Base-by-base conservation (phyloP, 345 rosid species). In the Eucalyptus pauciflora region DNA sequence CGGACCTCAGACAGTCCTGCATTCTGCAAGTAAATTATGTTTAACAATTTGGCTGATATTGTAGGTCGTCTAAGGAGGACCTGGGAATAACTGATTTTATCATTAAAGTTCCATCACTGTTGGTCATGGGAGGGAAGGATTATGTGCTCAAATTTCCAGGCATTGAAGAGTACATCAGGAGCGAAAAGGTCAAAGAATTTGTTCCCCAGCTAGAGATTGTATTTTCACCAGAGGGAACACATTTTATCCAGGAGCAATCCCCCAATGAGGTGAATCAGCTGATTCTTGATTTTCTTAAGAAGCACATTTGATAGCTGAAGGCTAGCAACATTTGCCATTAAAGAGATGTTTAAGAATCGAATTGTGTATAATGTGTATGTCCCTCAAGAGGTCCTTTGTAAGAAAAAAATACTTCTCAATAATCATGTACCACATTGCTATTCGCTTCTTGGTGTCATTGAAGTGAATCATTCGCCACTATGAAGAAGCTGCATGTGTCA, bases 101-200 rank as follows among this genome's bases (percentile, higher is more conserved):
- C 31, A 91, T 94, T 51, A 85, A 91, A 89, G 92, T 80, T 56
- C 94, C 96, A 13, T 92, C 93, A 3, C 87, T 94, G 27, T 87
- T 94, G 71, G 92, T 95, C 87, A 90, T 93, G 93, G 97, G 95
- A 4, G 91, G 89, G 29, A 91, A 92, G 91, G 97, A 95, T 85
- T 94, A 92, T 87, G 86, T 79, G 81, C 88, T 94, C 13, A 91
- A 91, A 71, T 94, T 94, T 89, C 94, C 93, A 3, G 95, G 95
- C 79, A 92, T 90, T 87, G 95, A 93, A 80, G 94, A 93, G 27
- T 93, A 90, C 88, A 89, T 94, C 88, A 90, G 86, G 91, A 89
- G 90, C 7, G 93, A 92, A 50, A 87, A 89, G 86, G 92, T 87
- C 18, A 94, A 91, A 31, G 88, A 93, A 17, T 87, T 90, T 90